Evolutionary conservation across 1,284 basidiomycete genomes (phyloP).

Genomic region (Apiotrichum gamsii): DNA sequence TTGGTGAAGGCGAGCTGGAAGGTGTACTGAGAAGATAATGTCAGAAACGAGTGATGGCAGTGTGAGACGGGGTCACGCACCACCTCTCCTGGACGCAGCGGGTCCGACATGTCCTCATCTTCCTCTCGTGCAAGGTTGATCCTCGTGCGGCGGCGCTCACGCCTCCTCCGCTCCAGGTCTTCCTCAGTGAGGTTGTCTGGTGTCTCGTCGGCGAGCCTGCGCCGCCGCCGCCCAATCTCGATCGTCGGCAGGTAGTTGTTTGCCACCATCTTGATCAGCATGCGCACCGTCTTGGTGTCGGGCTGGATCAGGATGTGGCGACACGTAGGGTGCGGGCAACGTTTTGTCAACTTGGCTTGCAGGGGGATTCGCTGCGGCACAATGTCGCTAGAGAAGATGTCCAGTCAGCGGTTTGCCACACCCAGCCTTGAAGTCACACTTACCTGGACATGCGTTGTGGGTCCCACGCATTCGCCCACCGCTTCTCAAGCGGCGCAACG

Average conservation of each 20-base stretch:
- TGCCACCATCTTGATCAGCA: slow-evolving; percentile 96
- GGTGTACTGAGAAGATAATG: slow-evolving; percentile 51
- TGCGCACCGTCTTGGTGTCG: slow-evolving; percentile 88
- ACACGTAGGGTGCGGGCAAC: slow-evolving; percentile 71
- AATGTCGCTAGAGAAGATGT: background rate
- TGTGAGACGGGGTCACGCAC: slow-evolving; percentile 21
- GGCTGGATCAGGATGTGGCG: slow-evolving; percentile 96
- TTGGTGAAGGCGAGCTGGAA: slow-evolving; percentile 87
- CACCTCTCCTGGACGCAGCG: slow-evolving; percentile 28
- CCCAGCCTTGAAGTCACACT: slow-evolving; percentile 29
- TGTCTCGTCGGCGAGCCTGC: slow-evolving; percentile 15
- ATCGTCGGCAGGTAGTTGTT: slow-evolving; percentile 87
- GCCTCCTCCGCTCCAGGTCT: slow-evolving; percentile 1
- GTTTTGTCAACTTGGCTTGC: slow-evolving; percentile 87
- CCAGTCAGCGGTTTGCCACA: background rate
- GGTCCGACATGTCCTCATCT: slow-evolving; percentile 30
- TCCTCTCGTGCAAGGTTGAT: slow-evolving; percentile 5
- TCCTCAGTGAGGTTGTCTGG: slow-evolving; percentile 5
- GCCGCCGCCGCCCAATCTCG: slow-evolving; percentile 53
- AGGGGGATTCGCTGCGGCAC: slow-evolving; percentile 82
- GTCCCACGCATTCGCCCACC: slow-evolving; percentile 77
- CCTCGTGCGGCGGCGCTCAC: slow-evolving; percentile 5
- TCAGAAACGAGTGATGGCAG: too few relatives aligned
- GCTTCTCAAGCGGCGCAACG: slow-evolving; percentile 66
- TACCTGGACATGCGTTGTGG: slow-evolving; percentile 61